phyloP scores from a whole-genome alignment of 1,139 yeast genomes.

The Hyphopichia pseudoburtonii region DNA sequence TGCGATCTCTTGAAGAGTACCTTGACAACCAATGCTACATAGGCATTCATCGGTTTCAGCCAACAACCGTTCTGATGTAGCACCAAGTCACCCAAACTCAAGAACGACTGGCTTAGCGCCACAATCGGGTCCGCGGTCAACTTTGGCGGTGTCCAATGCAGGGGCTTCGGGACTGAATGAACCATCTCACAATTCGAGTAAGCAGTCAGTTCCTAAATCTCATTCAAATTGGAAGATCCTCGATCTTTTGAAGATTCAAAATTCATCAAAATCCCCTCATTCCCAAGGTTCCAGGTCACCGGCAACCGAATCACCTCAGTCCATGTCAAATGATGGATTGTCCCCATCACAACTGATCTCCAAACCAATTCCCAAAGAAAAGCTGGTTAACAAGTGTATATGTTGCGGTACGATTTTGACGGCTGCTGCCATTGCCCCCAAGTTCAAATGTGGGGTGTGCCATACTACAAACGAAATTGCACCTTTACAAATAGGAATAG shows the following conservation, averaged over 20 bases:
- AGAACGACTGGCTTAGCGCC: too few species aligned
- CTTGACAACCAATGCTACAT: too few species aligned
- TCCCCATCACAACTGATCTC: too few species aligned
- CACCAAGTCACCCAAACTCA: too few species aligned
- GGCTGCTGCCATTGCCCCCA: constrained; percentile 44
- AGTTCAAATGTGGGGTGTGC: constrained; percentile 60
- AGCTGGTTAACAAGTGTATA: constrained; percentile 28
- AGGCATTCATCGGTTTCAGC: too few species aligned
- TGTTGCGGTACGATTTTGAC: constrained; percentile 66
- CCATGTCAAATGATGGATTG: too few species aligned
- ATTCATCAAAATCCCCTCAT: constrained; percentile 2
- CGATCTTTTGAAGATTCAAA: constrained; percentile 4
- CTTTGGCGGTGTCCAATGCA: neutral
- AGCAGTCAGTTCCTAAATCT: constrained; percentile 1
- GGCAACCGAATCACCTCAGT: too few species aligned
- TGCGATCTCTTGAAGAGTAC: too few species aligned
- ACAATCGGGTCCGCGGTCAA: neutral
- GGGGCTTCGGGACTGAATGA: neutral
- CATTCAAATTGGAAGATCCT: constrained; percentile 4
- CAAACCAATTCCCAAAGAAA: constrained; percentile 3
- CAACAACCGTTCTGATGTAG: too few species aligned
- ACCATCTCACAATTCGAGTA: neutral
- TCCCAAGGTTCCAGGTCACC: too few species aligned
- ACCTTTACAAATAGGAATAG: constrained; percentile 7
- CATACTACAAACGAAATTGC: constrained; percentile 45